These are phyloP conservation scores for Rhodotorula taiwanensis DNA, from an alignment of 768 basidiomycete genomes.

Conservation along the genomic window DNA sequence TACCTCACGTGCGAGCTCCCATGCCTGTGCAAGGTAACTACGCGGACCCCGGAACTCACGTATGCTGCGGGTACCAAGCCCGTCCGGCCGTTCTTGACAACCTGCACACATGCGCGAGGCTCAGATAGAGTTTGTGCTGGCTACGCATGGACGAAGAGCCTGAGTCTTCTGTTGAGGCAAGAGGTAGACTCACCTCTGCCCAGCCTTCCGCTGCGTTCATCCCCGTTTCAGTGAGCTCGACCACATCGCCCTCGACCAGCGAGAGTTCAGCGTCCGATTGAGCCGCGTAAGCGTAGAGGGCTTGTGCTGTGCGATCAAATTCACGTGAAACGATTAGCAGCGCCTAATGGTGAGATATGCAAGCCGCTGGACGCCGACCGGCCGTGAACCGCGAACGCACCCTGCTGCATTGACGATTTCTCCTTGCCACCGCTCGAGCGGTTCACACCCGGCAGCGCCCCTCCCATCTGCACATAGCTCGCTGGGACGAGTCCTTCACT, in stretches of 20 bases:
- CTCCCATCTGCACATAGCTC: slow-evolving; percentile 13
- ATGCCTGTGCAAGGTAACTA: no score
- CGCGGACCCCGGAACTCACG: not conserved
- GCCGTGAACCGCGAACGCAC: no score
- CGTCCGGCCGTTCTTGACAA: slow-evolving; percentile 4
- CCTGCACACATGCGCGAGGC: not conserved
- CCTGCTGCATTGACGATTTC: no score
- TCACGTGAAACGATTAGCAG: no score
- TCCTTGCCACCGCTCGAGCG: not conserved
- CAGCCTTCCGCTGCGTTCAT: slow-evolving; percentile 24
- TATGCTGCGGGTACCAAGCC: slow-evolving; percentile 24
- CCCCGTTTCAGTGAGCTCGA: slow-evolving; percentile 17
- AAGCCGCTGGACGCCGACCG: no score
- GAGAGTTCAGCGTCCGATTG: slow-evolving; percentile 15
- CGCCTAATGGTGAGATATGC: no score
- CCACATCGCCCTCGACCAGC: slow-evolving; percentile 17
- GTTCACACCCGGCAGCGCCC: no score
- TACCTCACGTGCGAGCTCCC: no score
- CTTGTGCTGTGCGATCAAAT: slow-evolving; percentile 15
- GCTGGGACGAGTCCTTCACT: slow-evolving; percentile 29
- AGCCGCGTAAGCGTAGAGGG: slow-evolving; percentile 26
- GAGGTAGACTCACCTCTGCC: slow-evolving; percentile 17
- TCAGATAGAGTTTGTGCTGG: not conserved
- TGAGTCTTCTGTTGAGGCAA: no score
- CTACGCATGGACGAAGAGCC: not conserved